Evolutionary conservation across 164 flowering plant genomes (phyloP), one percentile per base, ranked within the genome.

Genomic region (Nymphaea thermarum): DNA sequence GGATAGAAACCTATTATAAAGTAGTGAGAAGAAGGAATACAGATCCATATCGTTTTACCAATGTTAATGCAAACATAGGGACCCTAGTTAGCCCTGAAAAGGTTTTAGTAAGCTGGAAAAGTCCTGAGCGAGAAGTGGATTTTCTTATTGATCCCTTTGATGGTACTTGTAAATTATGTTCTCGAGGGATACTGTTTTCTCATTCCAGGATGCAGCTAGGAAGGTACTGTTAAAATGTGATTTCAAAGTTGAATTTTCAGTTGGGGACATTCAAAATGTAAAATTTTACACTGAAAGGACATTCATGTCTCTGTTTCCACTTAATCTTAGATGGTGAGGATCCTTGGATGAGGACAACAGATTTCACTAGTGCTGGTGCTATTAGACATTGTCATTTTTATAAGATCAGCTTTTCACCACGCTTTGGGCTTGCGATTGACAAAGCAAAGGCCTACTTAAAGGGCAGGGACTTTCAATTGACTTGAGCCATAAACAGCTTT

Each of bases 291-390:
- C 8, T 15, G 83, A 82, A 18, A 43, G 15, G 4, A 95, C 67
- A 84, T 92, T 61, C 73, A 79, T 62, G 83, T 71, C 17, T 53
- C 86, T 3, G 88, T 82, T 82, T 67, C 83, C 96, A 17, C 89
- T 74, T 74, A 90, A 85, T 73, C 47, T 95, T 95, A 75, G 98
- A 92, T 74, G 96, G 90, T 74, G 97, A 92, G 71, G 98, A 92
- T 73, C 95, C 93, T 4, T 92, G 98, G 99, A 90, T 95, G 42
- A 74, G 98, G 67, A 90, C 98, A 42, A 86, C 93, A 10, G 99
- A 95, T 81, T 89, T 90, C 69, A 87, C 95, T 17, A 71, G 72
- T 12, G 79, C 85, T 78, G 89, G 90, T n/a, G 93, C 86, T 11
- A 80, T 92, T 75, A 95, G 99, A 15, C 76, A 94, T 47, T 92